Evolutionary conservation across 1,284 basidiomycete genomes (phyloP), one percentile per base, ranked within the genome.

Genomic region (Rhodotorula mucilaginosa): DNA sequence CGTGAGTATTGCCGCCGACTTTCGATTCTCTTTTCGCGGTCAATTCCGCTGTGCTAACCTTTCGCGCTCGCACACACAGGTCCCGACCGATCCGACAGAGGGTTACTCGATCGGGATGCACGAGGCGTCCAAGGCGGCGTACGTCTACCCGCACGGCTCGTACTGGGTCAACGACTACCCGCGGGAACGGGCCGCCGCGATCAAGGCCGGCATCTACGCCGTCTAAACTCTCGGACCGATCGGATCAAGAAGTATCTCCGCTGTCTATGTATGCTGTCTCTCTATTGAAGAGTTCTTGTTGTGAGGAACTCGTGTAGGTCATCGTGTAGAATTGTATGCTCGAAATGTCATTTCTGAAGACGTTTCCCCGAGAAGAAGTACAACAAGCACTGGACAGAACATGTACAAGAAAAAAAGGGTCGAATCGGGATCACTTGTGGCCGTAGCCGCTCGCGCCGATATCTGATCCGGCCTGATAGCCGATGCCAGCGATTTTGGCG

Each of bases 91-190:
- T 58, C 66, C 61, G 31, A 46, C 59, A 13, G 77, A 79, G 61
- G 78, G 79, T 3, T 79, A 77, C 59, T 78, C 76, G 44, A 79
- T 79, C 64, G 82, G 83, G 73, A 83, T 85, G 81, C 81, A 79
- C 75, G 80, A 81, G 49, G 74, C 81, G 62, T 81, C 81, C 18
- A 83, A 83, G 74, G 78, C 79, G 57, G 80, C 81, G 62, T 84
- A 79, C 74, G 71, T 78, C 12, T 83, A 79, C 78, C 84, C 84
- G 23, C 76, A 78, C 23, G 83, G 84, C 13, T 76, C 80, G 21
- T 84, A 84, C 75, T 84, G 84, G 84, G 49, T 49, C 21, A 39
- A 52, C 39, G 52, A 60, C 44, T 29, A 60, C 44, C 44, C 39
- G 23, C 44, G 44, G 10, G 58, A 44, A 2, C 58, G 58, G 23